Conservation (phyloP, 176 grass and related monocot species). For the Tillandsia fasciculata region DNA sequence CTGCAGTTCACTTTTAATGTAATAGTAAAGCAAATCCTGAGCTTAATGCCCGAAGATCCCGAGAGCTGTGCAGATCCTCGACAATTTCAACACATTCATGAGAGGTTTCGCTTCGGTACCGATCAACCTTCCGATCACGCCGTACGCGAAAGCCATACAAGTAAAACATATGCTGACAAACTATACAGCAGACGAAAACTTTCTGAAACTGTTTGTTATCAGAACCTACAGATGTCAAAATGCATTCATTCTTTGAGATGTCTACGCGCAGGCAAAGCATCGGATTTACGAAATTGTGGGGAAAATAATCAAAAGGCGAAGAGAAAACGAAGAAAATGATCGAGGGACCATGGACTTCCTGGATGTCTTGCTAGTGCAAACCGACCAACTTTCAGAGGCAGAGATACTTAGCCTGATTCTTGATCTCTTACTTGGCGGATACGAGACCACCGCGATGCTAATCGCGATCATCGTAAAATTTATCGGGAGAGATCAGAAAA, state of each 20-base stretch:
- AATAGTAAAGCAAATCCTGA: constrained; percentile 11
- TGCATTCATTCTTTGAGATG: not conserved
- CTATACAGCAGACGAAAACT: not conserved
- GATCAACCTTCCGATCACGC: not conserved
- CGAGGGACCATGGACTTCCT: constrained; percentile 3
- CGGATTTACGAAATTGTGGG: constrained; percentile 2
- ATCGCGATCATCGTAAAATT: constrained; percentile 3
- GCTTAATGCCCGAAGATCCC: constrained; percentile 7
- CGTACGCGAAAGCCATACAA: constrained; percentile 6
- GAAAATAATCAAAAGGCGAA: not conserved
- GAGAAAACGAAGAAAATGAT: not conserved
- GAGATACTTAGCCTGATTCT: constrained; percentile 10
- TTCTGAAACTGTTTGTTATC: not conserved
- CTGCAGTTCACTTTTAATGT: constrained; percentile 19
- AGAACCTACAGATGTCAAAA: not conserved
- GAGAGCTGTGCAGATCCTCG: not conserved
- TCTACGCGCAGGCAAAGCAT: not conserved
- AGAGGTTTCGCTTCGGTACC: constrained; percentile 6
- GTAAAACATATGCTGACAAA: not conserved
- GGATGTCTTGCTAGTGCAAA: not conserved
- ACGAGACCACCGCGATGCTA: constrained; percentile 15
- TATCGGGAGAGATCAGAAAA: not conserved
- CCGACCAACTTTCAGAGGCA: not conserved
- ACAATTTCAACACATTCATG: constrained; percentile 11
- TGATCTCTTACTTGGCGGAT: constrained; percentile 16